Base-by-base conservation (phyloP, 2,329 filamentous ascomycete species). In the Phaeosphaeriaceae sp. region DNA sequence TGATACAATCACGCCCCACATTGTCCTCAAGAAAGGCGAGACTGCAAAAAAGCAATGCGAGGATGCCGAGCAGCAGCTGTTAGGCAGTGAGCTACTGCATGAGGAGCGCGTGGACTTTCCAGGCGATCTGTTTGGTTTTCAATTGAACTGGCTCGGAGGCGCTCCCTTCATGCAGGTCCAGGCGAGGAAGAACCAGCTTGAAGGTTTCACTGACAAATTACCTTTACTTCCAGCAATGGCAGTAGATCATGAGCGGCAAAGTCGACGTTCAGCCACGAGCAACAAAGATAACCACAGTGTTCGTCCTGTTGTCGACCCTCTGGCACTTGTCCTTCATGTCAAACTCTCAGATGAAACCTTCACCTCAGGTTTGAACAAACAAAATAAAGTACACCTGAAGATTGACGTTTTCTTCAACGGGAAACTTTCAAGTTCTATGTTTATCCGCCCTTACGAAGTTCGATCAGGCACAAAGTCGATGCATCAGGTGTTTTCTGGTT, bases 331-430 rank as follows among this genome's bases (percentile, higher is more conserved):
- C 2, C 54, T 74, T 1, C 67, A 72, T 23, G 55, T 74, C 32
- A 52, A 62, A 11, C 55, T 76, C 12, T 64, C 60, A 6, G 53
- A 67, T 7, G 63, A 67, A 42, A 57, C 71, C 1, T 74, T 72
- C 38, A 17, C 62, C 2, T 56, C 48, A n/a, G 54, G 60, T 16
- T 55, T 67, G 11, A 38, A 46, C 29, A 51, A 43, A 4, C 9
- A 17, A 9, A 56, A 46, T 18, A 57, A 56, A n/a, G 64, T 67
- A 16, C 70, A 76, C 28, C 49, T 80, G 42, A 79, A 77, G 57
- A 70, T 79, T 35, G 77, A 80, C n/a, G 71, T 80, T 3, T 76
- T 77, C 55, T 66, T 78, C 58, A 80, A 81, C 46, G 78, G 79
- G 30, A 60, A 72, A 23, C 65, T 80, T 6, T 68, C 69, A 3